Conservation (phyloP, 768 basidiomycete genomes). For the Austroboletus festivus region DNA sequence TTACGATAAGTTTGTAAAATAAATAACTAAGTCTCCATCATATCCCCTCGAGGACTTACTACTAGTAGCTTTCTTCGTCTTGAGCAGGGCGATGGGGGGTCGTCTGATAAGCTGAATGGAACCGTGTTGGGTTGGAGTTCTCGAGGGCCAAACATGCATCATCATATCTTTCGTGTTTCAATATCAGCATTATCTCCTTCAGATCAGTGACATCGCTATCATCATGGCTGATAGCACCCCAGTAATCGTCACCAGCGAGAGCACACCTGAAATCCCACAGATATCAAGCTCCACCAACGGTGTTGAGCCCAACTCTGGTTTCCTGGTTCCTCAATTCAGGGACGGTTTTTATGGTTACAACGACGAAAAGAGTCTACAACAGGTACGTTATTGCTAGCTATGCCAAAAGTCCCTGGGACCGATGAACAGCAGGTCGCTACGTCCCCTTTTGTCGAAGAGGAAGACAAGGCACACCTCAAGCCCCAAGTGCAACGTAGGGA, state of each 20-base stretch:
- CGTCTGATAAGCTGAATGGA: no score
- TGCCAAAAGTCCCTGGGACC: no score
- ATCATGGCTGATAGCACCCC: constrained; percentile 17
- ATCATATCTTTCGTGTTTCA: constrained; percentile 3
- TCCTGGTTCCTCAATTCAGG: constrained; percentile 47
- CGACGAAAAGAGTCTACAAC: constrained; percentile 74
- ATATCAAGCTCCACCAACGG: constrained; percentile 1
- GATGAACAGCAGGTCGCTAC: constrained; percentile 10
- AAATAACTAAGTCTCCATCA: no score
- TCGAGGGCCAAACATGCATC: constrained; percentile 1
- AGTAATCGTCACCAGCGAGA: constrained; percentile 1
- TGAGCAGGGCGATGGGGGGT: no score
- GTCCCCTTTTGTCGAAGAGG: constrained; percentile 31
- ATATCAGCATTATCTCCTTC: background rate
- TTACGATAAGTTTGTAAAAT: constrained; percentile 10
- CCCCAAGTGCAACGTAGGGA: constrained; percentile 32
- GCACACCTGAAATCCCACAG: background rate
- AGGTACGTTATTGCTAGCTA: constrained; percentile 44
- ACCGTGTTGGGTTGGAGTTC: no score
- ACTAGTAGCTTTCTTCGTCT: no score
- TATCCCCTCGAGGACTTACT: background rate
- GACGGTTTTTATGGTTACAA: constrained; percentile 79
- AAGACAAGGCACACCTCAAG: constrained; percentile 35
- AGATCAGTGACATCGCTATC: constrained; percentile 2
- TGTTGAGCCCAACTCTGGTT: constrained; percentile 24